Conservation (phyloP, 352 stramenopile genomes). For the Phytophthora fragariaefolia region DNA sequence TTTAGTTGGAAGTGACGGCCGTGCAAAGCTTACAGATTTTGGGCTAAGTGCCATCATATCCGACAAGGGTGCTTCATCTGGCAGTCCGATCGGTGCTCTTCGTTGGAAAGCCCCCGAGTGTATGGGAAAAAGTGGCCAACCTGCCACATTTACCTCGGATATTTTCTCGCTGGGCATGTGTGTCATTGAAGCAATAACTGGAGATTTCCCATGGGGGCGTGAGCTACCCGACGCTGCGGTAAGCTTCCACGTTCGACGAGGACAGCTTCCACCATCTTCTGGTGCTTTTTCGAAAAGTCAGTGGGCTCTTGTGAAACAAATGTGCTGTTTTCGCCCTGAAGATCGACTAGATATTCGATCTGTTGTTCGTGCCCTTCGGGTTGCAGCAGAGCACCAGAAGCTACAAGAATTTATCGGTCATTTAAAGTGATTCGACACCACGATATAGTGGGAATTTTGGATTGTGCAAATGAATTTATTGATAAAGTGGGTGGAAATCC, state of each 20-base stretch:
- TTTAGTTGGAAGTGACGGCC: constrained; percentile 27
- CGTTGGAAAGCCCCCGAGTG: constrained; percentile 30
- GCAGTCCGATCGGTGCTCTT: constrained; percentile 21
- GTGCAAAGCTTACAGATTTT: constrained; percentile 40
- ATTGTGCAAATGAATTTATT: too few relatives aligned
- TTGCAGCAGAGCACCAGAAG: constrained; percentile 9
- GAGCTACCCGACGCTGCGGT: constrained; percentile 24
- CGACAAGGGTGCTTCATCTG: not conserved
- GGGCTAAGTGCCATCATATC: constrained; percentile 20
- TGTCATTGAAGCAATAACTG: constrained; percentile 29
- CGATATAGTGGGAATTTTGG: not conserved
- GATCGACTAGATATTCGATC: constrained; percentile 20
- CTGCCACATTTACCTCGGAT: constrained; percentile 20
- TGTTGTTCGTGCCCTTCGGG: constrained; percentile 12
- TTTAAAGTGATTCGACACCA: not conserved
- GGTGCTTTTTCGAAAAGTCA: constrained; percentile 18
- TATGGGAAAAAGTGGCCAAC: constrained; percentile 9
- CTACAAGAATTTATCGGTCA: constrained; percentile 2
- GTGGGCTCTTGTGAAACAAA: constrained; percentile 27
- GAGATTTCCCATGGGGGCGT: constrained; percentile 16
- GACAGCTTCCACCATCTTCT: constrained; percentile 1
- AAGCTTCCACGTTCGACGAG: constrained; percentile 14
- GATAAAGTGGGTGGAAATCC: too few relatives aligned
- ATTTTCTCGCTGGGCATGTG: constrained; percentile 37
- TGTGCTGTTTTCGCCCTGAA: constrained; percentile 21